phyloP scores from a whole-genome alignment of 2,329 filamentous ascomycete species.

The Aspergillus piperis region DNA sequence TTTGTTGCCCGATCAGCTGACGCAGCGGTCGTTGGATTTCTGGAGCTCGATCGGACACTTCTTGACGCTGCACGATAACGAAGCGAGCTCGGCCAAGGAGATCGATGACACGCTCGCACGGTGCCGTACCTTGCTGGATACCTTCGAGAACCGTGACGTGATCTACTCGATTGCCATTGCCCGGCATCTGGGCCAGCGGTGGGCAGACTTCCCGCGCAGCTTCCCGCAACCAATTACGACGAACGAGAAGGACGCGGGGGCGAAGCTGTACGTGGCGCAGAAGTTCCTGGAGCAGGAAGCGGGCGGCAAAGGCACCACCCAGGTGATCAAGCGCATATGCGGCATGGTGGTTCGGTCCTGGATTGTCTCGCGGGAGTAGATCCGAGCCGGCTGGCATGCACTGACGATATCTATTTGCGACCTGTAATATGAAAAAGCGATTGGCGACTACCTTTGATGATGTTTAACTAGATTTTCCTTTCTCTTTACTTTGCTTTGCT shows the following conservation, averaged over 20 bases:
- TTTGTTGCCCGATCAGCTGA: constrained; percentile 53
- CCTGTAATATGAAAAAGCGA: constrained; percentile 24
- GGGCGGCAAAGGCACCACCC: constrained; percentile 69
- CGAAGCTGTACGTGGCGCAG: constrained; percentile 67
- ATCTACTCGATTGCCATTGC: constrained; percentile 85
- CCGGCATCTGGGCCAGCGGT: constrained; percentile 70
- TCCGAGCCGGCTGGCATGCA: constrained; percentile 13
- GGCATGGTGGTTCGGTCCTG: constrained; percentile 66
- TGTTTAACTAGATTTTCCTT: constrained; percentile 23
- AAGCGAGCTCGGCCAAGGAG: constrained; percentile 53
- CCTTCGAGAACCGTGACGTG: constrained; percentile 83
- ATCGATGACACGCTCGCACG: constrained; percentile 66
- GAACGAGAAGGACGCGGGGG: constrained; percentile 67
- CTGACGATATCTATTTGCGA: constrained; percentile 19
- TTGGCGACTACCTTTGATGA: constrained; percentile 19
- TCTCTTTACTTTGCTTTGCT: constrained; percentile 1
- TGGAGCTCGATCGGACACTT: constrained; percentile 79
- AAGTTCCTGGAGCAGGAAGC: constrained; percentile 69
- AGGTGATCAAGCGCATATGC: constrained; percentile 69
- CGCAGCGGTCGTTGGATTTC: constrained; percentile 70
- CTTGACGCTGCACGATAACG: constrained; percentile 64
- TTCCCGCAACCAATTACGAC: constrained; percentile 59
- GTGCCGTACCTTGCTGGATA: constrained; percentile 72
- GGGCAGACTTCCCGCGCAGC: constrained; percentile 60
- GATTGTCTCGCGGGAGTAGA: constrained; percentile 44